Percentiles rank a stretch among this genome's conserved stretches.
phyloP scores from a whole-genome alignment of 805 yeast species.

The Wickerhamiella allomyrinae region DNA sequence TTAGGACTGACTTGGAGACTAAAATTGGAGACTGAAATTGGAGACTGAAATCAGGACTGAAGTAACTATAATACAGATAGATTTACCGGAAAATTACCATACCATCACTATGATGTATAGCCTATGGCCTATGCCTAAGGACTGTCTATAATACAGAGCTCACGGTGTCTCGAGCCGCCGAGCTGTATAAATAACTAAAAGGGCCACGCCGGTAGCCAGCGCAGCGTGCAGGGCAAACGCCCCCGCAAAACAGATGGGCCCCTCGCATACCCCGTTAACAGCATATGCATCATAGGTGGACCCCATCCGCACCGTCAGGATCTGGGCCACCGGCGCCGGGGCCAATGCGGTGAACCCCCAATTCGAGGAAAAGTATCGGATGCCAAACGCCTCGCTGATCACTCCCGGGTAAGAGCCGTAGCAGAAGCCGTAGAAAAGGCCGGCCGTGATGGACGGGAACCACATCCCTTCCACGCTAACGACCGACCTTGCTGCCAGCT shows the following conservation, averaged over 20 bases:
- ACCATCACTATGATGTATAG: no score
- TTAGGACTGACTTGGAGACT: no score
- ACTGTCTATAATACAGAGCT: slow-evolving; percentile 1
- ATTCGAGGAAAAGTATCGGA: slow-evolving; percentile 48
- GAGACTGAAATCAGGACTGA: no score
- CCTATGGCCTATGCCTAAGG: no score
- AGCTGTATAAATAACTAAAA: slow-evolving; percentile 2
- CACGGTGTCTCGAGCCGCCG: slow-evolving; percentile 5
- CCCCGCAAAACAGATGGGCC: slow-evolving; percentile 10
- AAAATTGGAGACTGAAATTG: no score
- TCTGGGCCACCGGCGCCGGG: slow-evolving; percentile 47
- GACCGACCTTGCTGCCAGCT: slow-evolving; percentile 24
- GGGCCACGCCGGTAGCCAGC: slow-evolving; percentile 5
- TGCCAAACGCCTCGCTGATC: slow-evolving; percentile 60
- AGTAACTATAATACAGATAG: no score
- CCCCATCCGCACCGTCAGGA: slow-evolving; percentile 52
- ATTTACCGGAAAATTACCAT: no score
- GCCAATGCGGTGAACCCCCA: slow-evolving; percentile 62
- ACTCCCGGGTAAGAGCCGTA: slow-evolving; percentile 66
- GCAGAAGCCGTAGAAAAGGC: slow-evolving; percentile 58
- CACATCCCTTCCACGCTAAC: slow-evolving; percentile 26
- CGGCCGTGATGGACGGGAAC: slow-evolving; percentile 41
- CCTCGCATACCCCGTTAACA: slow-evolving; percentile 11
- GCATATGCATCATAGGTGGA: slow-evolving; percentile 39
- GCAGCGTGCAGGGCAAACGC: slow-evolving; percentile 12